Evolutionary conservation across 306 rosid species (phyloP), one percentile per base, ranked within the genome.

Genomic region (Dalbergia cochinchinensis): DNA sequence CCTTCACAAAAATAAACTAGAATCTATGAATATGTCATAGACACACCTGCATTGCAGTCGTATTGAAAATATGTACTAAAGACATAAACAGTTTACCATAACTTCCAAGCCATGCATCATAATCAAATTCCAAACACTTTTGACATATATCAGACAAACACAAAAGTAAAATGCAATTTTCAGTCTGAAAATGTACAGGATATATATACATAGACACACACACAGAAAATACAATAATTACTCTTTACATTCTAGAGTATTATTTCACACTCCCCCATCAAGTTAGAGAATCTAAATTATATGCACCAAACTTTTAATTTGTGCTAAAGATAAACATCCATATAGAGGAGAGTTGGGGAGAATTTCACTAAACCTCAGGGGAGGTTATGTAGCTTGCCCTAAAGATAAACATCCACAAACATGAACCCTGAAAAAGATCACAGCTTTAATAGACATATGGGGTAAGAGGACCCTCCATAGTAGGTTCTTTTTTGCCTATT

Each of bases 1-100:
- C 88, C 97, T 93, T 74, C 86, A 81, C 51, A 57, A 71, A 76
- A 79, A 53, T 65, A 70, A 65, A 74, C 47, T 33, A 37, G 62
- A 84, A 78, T 81, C 63, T 58, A 64, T 54, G 71, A 84, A 71
- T 73, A 69, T 37, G 64, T 4, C 55, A 19, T 35, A 54, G 31
- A 16, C 63, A 34, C 57, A 22, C 15, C 69, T 51, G 18, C 48
- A 67, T 8, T 1, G 63, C 42, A 54, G 15, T 48, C 16, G 18
- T 54, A n/a, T 50, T 31, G 39, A 53, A 5, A 65, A 64, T 16
- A 69, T 11, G 31, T 11, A 34, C 63, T 47, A 65, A 70, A 79
- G 7, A 50, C 19, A 42, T 35, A 35, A 69, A 74, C 42, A 39
- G 58, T 33, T 54, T n/a, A 19, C 50, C 19, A 19, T 19, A 16